Base-by-base conservation (phyloP, 805 yeast genomes). In the Metschnikowia lachancei region DNA sequence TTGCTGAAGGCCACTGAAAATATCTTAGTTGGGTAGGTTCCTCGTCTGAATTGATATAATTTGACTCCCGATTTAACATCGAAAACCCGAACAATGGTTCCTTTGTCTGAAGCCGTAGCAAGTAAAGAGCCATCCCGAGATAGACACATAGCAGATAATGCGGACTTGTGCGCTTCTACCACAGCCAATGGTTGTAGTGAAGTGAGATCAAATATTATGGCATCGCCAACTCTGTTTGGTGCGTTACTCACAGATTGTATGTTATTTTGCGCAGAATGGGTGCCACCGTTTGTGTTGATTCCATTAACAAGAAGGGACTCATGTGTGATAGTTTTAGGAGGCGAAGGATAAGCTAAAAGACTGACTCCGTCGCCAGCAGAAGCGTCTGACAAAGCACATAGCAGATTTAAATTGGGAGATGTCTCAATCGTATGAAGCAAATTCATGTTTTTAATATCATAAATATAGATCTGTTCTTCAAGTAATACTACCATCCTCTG, bases 81-180 rank as follows among this genome's bases (percentile, higher is more conserved):
- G 59, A 91, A 94, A 2, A 94, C 84, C 37, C 98, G 70, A 2
- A 92, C 81, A 18, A 94, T 81, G 0, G 98, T 94, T 1, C 99
- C 99, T 59, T 88, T 87, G 30, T 77, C 81, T 0, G 96, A 87
- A 5, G 97, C 89, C 0, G 97, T 87, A 0, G 97, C 97, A 37
- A 92, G 72, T 52, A 87, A 69, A 2, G 80, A 72, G 0, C 97
- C 97, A 57, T 87, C 91, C 28, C 74, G 72, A 41, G 89, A 87
- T 14, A 94, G 62, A 1, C 85, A 69, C 39, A 90, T 64, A 1
- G 81, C 75, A 2, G 90, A 85, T 36, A 92, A 62, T 1, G 86
- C 82, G 0, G 90, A 72, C 58, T 85, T 87, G 65, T 94, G 98
- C 1, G 97, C 96, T 58, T 85, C 87, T 3, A 92, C 78, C 1